Conservation (phyloP, 495 filamentous ascomycete genomes). For the Penicillium nucicola region DNA sequence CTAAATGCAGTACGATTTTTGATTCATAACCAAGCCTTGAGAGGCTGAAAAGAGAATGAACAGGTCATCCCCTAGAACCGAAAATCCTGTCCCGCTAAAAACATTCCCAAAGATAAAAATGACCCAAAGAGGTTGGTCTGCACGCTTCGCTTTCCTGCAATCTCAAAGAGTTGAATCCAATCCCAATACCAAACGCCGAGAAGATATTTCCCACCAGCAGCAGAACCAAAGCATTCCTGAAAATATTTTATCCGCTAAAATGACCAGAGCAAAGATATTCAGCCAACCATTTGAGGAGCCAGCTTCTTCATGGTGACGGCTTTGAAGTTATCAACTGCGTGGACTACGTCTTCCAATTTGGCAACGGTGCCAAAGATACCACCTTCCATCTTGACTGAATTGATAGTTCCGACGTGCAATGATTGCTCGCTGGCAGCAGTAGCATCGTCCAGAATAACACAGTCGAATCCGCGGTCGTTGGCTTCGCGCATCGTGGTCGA, state of each 20-base stretch:
- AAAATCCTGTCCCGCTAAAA: background rate
- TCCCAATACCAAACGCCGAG: conserved; percentile 4
- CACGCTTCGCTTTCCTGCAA: background rate
- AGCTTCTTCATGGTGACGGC: conserved; percentile 42
- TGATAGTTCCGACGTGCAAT: conserved; percentile 48
- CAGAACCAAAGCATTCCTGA: background rate
- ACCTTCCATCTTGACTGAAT: conserved; percentile 55
- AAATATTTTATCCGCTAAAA: conserved; percentile 9
- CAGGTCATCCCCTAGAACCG: too few relatives aligned
- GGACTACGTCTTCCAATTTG: conserved; percentile 45
- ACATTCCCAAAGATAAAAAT: too few relatives aligned
- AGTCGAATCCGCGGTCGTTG: conserved; percentile 73
- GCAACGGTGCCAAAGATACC: conserved; percentile 57
- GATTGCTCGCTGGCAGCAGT: conserved; percentile 47
- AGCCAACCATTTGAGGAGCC: conserved; percentile 37
- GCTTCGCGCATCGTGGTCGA: conserved; percentile 67
- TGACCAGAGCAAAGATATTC: conserved; percentile 7
- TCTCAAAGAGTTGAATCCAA: conserved; percentile 14
- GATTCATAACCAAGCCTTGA: too few relatives aligned
- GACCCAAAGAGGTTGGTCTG: too few relatives aligned
- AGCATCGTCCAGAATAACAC: conserved; percentile 54
- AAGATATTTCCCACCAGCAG: conserved; percentile 5
- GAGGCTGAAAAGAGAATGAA: too few relatives aligned
- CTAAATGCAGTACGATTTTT: too few relatives aligned
- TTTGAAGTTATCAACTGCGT: conserved; percentile 47